phyloP scores from a whole-genome alignment of 1,284 basidiomycete species.

The Naganishia albida region DNA sequence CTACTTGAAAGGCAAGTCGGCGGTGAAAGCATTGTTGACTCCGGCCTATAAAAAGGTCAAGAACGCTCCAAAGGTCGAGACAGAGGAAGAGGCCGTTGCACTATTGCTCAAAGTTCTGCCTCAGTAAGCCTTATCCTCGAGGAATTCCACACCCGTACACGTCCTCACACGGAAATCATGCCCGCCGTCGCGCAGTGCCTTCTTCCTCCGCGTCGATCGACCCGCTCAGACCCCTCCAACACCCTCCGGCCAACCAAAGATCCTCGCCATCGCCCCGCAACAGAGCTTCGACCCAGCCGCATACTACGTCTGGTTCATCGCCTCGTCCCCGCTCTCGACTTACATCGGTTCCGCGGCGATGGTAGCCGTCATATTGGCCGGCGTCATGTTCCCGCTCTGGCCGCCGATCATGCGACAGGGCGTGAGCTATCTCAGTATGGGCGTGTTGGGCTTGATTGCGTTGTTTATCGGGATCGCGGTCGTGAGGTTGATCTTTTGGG shows the following conservation, averaged over 20 bases:
- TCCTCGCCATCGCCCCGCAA: conserved; percentile 72
- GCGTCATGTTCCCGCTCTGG: conserved; percentile 99
- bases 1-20: conserved; percentile 71
- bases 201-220: conserved; percentile 85
- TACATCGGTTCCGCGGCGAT: conserved; percentile 90
- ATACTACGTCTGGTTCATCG: conserved; percentile 97
- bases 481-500: conserved; percentile 88
- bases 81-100: conserved; percentile 73
- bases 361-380: conserved; percentile 91
- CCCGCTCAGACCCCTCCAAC: conserved; percentile 61
- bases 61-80: conserved; percentile 73
- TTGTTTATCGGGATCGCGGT: conserved; percentile 91
- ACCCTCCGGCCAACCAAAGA: conserved; percentile 71
- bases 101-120: conserved; percentile 75
- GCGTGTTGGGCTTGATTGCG: conserved; percentile 81
- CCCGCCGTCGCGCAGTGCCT: conserved; percentile 58
- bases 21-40: conserved; percentile 85
- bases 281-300: conserved; percentile 73
- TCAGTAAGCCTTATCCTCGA: conserved; percentile 39
- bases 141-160: no score
- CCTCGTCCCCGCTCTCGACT: conserved; percentile 88
- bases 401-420: conserved; percentile 89
- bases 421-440: conserved; percentile 93
- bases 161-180: not conserved
- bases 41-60: conserved; percentile 88